phyloP scores from a whole-genome alignment of 345 rosid genomes.

The Clausena lansium region DNA sequence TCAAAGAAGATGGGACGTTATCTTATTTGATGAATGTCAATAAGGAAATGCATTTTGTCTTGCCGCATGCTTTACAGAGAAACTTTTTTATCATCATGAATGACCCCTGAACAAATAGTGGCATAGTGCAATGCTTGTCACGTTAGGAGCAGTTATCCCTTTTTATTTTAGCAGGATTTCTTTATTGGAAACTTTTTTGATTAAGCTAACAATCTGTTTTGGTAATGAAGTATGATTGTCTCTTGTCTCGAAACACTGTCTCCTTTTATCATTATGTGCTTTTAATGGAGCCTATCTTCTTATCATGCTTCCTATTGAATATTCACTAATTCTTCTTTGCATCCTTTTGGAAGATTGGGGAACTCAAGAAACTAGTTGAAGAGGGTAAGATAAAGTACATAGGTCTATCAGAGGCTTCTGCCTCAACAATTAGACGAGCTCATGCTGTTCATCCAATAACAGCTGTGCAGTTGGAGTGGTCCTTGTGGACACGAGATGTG shows the following conservation, averaged over 20 bases:
- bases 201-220: background rate
- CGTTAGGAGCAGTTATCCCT: background rate
- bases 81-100: background rate
- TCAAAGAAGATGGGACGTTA: background rate
- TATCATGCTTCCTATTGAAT: background rate
- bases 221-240: background rate
- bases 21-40: background rate
- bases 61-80: background rate
- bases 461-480: constrained; percentile 60
- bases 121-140: background rate
- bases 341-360: constrained; percentile 37
- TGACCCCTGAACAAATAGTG: background rate
- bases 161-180: background rate
- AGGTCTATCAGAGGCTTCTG: constrained; percentile 74
- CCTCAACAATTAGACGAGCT: constrained; percentile 65
- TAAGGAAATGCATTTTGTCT: background rate
- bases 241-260: background rate
- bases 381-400: constrained; percentile 74
- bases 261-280: background rate
- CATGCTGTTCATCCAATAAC: background rate
- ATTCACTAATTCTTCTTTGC: background rate
- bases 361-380: constrained; percentile 66
- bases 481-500: constrained; percentile 75
- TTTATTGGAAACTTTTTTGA: constrained; percentile 10
- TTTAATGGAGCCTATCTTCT: background rate